phyloP scores from a whole-genome alignment of 2,329 filamentous ascomycete genomes.

The Scedosporium minutisporum region DNA sequence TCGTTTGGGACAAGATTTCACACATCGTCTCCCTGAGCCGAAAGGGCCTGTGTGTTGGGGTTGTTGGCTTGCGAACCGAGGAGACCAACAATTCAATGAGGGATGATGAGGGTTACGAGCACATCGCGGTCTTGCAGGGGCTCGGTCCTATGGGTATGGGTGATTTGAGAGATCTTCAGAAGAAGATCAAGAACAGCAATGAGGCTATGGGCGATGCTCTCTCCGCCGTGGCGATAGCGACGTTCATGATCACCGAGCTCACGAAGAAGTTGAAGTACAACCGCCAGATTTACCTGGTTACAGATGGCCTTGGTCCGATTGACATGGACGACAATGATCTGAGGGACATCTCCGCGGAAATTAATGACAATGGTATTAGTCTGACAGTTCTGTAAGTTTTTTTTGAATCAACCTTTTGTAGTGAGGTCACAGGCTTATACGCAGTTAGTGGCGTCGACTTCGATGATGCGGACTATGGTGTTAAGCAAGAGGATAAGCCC shows the following conservation, averaged over 20 bases:
- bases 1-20: slow-evolving; percentile 84
- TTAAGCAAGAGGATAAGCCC: slow-evolving; percentile 84
- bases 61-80: slow-evolving; percentile 76
- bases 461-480: slow-evolving; percentile 79
- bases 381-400: slow-evolving; percentile 63
- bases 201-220: slow-evolving; percentile 71
- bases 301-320: slow-evolving; percentile 66
- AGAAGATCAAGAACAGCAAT: slow-evolving; percentile 54
- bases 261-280: slow-evolving; percentile 77
- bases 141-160: slow-evolving; percentile 53
- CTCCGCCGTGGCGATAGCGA: slow-evolving; percentile 76
- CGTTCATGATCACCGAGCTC: slow-evolving; percentile 72
- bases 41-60: slow-evolving; percentile 61
- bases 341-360: slow-evolving; percentile 58
- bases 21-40: slow-evolving; percentile 59
- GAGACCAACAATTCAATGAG: slow-evolving; percentile 60
- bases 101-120: slow-evolving; percentile 63
- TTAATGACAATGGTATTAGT: slow-evolving; percentile 68
- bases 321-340: slow-evolving; percentile 54
- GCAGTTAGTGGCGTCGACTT: slow-evolving; percentile 72
- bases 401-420: background rate
- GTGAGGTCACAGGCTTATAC: background rate
- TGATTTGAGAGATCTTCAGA: slow-evolving; percentile 55
- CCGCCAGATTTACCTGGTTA: slow-evolving; percentile 74
- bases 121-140: slow-evolving; percentile 73